phyloP scores from a whole-genome alignment of 1,139 yeast genomes.

The Blastobotrys persicus region DNA sequence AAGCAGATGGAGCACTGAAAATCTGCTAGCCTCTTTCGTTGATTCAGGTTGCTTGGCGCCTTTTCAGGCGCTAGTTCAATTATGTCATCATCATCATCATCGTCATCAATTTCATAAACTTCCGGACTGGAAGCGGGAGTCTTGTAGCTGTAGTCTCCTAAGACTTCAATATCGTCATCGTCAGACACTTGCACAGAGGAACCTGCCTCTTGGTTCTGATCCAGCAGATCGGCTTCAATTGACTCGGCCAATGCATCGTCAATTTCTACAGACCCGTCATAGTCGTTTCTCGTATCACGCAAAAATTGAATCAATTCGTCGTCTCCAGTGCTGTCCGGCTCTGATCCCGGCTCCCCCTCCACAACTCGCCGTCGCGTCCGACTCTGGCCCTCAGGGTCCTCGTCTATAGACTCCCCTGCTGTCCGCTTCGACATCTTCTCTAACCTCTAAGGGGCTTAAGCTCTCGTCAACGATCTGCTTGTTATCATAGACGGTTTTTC shows the following conservation, averaged over 20 bases:
- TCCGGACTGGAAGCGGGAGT: conserved; percentile 7
- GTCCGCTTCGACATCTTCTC: not conserved
- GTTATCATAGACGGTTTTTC: not conserved
- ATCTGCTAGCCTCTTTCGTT: conserved; percentile 20
- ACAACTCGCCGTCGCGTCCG: not conserved
- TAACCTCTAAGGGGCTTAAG: not conserved
- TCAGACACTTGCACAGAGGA: not conserved
- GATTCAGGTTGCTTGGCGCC: conserved; percentile 21
- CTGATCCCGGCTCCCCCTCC: not conserved
- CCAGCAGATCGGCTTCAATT: conserved; percentile 4
- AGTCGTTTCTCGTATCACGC: not conserved
- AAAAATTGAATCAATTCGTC: not conserved
- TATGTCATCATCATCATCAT: conserved; percentile 16
- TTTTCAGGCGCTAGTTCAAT: conserved; percentile 16
- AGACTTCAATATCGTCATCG: conserved; percentile 10
- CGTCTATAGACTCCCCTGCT: not conserved
- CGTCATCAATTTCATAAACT: conserved; percentile 9
- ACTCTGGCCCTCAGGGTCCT: not conserved
- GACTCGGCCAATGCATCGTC: conserved; percentile 1
- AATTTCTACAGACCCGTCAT: not conserved
- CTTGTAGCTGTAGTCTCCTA: conserved; percentile 8
- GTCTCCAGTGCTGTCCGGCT: not conserved
- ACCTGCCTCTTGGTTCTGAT: not conserved
- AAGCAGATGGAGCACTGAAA: conserved; percentile 38
- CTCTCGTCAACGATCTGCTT: not conserved